Percentiles rank a stretch among this genome's conserved stretches.
phyloP scores from a whole-genome alignment of 805 yeast species.

The Priceomyces melissophilus region DNA sequence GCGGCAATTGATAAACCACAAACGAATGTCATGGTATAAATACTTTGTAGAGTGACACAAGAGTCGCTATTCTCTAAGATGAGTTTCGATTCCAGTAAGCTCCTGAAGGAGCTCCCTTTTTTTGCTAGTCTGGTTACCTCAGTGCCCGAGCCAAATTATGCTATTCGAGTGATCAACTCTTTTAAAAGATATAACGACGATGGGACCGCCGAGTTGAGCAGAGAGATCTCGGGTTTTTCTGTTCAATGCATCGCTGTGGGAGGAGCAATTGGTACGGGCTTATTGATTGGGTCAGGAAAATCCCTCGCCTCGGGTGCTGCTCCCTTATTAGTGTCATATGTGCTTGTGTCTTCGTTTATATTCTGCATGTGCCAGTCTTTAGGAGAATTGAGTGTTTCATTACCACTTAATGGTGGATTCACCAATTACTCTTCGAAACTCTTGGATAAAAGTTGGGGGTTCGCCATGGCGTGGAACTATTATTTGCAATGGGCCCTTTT shows the following conservation, averaged over 20 bases:
- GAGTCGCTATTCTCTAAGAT: no score
- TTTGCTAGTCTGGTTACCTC: neutral
- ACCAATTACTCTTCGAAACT: conserved; percentile 21
- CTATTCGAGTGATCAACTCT: conserved; percentile 5
- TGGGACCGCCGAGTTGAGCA: conserved; percentile 4
- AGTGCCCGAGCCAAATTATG: neutral
- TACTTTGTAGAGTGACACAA: no score
- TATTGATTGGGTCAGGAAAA: conserved; percentile 22
- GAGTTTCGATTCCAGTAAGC: neutral
- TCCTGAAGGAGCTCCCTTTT: neutral
- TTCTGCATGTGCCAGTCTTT: conserved; percentile 21
- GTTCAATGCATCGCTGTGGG: conserved; percentile 26
- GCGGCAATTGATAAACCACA: conserved; percentile 3
- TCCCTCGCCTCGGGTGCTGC: conserved; percentile 23
- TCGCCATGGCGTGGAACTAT: conserved; percentile 25
- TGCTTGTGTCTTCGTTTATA: conserved; percentile 21
- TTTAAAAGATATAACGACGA: conserved; percentile 5
- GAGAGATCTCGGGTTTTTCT: conserved; percentile 7
- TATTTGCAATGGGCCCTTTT: conserved; percentile 21
- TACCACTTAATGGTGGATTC: conserved; percentile 23
- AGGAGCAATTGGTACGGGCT: conserved; percentile 26
- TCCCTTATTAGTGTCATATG: conserved; percentile 17
- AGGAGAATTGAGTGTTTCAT: conserved; percentile 22
- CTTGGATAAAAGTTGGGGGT: conserved; percentile 23
- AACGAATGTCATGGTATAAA: no score